phyloP scores from a whole-genome alignment of 2,329 filamentous ascomycete genomes.

The Coleophoma cylindrospora region DNA sequence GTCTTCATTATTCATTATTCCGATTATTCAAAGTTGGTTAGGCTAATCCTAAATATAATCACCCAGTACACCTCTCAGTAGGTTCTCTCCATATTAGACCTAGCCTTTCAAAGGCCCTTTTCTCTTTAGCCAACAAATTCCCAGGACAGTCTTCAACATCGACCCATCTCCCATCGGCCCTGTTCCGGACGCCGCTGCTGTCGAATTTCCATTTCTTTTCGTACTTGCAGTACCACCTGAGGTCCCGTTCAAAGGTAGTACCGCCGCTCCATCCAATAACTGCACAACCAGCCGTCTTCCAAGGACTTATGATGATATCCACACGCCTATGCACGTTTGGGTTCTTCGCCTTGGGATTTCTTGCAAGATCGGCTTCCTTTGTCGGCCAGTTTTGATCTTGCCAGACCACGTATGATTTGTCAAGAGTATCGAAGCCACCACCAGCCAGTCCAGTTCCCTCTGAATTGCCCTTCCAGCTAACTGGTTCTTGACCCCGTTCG shows the following conservation, averaged over 20 bases:
- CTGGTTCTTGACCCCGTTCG: slow-evolving; percentile 61
- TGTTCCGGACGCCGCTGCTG: slow-evolving; percentile 75
- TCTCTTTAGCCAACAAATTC: slow-evolving; percentile 68
- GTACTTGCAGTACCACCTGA: slow-evolving; percentile 74
- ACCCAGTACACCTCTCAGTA: slow-evolving; percentile 48
- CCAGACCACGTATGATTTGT: slow-evolving; percentile 93
- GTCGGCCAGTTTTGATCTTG: slow-evolving; percentile 56
- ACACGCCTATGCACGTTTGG: slow-evolving; percentile 76
- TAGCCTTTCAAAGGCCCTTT: slow-evolving; percentile 72
- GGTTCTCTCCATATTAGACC: slow-evolving; percentile 64
- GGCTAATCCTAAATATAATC: neutral
- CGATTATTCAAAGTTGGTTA: neutral
- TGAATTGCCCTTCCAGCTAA: slow-evolving; percentile 45
- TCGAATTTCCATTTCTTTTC: slow-evolving; percentile 79
- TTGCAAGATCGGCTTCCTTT: slow-evolving; percentile 25
- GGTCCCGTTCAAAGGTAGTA: slow-evolving; percentile 84
- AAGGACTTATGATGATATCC: slow-evolving; percentile 86
- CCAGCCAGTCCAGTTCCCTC: slow-evolving; percentile 30
- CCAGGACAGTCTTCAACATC: slow-evolving; percentile 61
- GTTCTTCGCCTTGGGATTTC: slow-evolving; percentile 43
- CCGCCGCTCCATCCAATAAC: slow-evolving; percentile 85
- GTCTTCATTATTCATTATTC: neutral
- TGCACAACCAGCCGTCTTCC: slow-evolving; percentile 84
- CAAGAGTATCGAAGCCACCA: slow-evolving; percentile 77
- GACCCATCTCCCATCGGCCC: slow-evolving; percentile 61